Percentiles rank a stretch among this genome's conserved stretches.
Evolutionary conservation across 495 filamentous ascomycete species (phyloP).

Genomic region (Aspergillus steynii): DNA sequence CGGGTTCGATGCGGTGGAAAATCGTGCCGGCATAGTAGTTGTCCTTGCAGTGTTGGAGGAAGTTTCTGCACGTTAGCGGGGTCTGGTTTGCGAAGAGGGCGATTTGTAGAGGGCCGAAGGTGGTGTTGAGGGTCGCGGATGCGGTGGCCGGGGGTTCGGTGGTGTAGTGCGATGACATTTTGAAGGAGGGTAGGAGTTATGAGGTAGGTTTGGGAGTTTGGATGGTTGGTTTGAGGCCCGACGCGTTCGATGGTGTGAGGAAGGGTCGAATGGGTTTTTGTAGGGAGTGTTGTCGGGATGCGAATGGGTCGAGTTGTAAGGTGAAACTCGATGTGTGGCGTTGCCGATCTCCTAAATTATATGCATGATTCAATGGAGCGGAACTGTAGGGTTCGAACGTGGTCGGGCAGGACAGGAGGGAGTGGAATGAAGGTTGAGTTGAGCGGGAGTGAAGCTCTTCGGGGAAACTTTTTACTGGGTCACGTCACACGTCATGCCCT

Average conservation of each 20-base stretch:
- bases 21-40: constrained; percentile 90
- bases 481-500: constrained; percentile 11
- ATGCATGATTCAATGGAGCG: background rate
- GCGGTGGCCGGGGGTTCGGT: constrained; percentile 92
- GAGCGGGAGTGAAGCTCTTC: constrained; percentile 4
- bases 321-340: too few relatives aligned
- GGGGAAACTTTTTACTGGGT: constrained; percentile 18
- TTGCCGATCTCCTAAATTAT: background rate
- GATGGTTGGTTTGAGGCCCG: background rate
- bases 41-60: constrained; percentile 91
- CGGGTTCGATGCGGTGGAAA: constrained; percentile 90
- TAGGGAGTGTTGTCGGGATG: background rate
- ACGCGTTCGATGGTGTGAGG: background rate
- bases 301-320: too few relatives aligned
- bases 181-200: background rate
- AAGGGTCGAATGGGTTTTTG: too few relatives aligned
- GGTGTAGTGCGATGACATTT: constrained; percentile 87
- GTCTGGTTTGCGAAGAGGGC: constrained; percentile 93
- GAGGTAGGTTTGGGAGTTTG: background rate
- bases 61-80: constrained; percentile 88
- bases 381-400: background rate
- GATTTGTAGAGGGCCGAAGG: constrained; percentile 81
- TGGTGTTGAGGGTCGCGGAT: constrained; percentile 86
- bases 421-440: background rate
- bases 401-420: background rate